Evolutionary conservation across 2,329 filamentous ascomycete genomes (phyloP).

Genomic region (Pyricularia sp.): DNA sequence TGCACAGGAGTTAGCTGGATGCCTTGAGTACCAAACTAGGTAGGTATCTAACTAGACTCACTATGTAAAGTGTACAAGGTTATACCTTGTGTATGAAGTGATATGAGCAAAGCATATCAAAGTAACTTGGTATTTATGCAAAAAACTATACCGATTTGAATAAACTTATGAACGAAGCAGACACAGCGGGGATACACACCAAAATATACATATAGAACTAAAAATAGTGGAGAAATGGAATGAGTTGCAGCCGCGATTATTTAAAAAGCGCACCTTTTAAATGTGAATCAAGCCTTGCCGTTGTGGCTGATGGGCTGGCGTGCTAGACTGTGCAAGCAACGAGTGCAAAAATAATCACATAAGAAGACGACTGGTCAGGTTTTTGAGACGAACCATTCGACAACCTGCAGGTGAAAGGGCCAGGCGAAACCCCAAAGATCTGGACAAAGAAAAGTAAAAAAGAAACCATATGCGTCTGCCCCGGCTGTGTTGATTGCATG

Average conservation of each 20-base stretch:
- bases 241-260: not conserved
- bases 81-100: no score
- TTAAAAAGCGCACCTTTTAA: not conserved
- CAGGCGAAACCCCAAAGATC: not conserved
- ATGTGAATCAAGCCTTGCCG: not conserved
- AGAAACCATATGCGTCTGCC: no score
- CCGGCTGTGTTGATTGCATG: not conserved
- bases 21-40: not conserved
- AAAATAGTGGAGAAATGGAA: not conserved
- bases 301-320: not conserved
- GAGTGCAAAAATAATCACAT: not conserved
- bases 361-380: not conserved
- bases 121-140: not conserved
- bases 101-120: no score
- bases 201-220: no score
- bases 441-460: not conserved
- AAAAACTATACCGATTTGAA: not conserved
- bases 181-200: no score
- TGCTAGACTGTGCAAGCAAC: not conserved
- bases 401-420: not conserved
- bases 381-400: not conserved
- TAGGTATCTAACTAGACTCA: not conserved
- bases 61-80: no score
- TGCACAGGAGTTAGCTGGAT: not conserved
- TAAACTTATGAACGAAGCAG: not conserved